These are phyloP conservation scores for Mercurialis annua DNA, from an alignment of 345 rosid species.

Conservation along the genomic window DNA sequence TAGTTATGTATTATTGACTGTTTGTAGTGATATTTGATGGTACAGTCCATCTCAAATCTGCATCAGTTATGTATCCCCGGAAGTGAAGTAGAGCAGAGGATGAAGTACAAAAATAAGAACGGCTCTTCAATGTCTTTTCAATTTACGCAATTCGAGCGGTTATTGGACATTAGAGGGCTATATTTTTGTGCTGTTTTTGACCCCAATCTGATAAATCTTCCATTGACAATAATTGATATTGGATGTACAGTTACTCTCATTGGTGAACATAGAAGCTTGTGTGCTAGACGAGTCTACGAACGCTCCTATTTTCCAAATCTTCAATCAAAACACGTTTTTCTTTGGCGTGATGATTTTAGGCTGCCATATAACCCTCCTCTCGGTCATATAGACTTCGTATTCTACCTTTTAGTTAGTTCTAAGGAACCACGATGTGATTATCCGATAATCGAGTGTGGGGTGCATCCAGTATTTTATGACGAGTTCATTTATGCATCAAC, in stretches of 20 bases:
- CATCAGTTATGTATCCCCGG: not conserved
- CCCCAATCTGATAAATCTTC: too few species aligned
- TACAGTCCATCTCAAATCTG: not conserved
- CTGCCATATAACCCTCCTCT: too few species aligned
- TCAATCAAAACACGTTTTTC: not conserved
- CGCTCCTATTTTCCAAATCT: too few species aligned
- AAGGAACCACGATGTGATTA: not conserved
- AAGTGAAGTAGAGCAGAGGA: not conserved
- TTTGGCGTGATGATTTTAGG: not conserved
- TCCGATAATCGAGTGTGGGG: not conserved
- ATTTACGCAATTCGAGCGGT: not conserved
- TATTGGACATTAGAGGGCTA: too few species aligned
- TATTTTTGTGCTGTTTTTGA: not conserved
- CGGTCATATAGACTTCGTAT: not conserved
- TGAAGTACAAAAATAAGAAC: not conserved
- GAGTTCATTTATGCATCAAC: too few species aligned
- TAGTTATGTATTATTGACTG: too few species aligned
- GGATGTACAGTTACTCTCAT: too few species aligned
- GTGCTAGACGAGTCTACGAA: not conserved
- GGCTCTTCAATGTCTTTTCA: not conserved
- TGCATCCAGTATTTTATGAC: not conserved
- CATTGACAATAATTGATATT: too few species aligned
- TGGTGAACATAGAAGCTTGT: too few species aligned
- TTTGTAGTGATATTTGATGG: not conserved
- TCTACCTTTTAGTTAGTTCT: not conserved